These are phyloP conservation scores for Stromatinia cepivora DNA, from an alignment of 2,329 filamentous ascomycete genomes.

Conservation along the genomic window DNA sequence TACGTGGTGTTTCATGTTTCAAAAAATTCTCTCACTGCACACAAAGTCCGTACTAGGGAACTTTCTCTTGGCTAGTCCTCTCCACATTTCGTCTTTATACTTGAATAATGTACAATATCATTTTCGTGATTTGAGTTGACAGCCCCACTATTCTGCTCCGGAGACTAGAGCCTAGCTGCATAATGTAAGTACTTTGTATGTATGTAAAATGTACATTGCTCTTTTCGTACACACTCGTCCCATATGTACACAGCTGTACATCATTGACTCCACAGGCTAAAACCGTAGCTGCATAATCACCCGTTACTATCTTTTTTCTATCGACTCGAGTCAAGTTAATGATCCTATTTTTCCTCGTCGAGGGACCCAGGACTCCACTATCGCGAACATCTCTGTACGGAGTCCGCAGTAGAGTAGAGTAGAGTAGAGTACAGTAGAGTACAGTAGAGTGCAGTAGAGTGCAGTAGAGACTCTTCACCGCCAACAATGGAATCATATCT, in stretches of 20 bases:
- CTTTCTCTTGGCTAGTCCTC: not conserved
- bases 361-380: not conserved
- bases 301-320: not conserved
- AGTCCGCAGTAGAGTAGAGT: constrained; percentile 1
- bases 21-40: constrained; percentile 4
- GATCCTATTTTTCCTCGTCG: constrained; percentile 3
- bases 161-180: not conserved
- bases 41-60: not conserved
- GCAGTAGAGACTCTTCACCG: not conserved
- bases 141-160: not conserved
- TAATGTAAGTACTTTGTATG: constrained; percentile 2
- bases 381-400: constrained; percentile 1
- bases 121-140: not conserved
- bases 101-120: not conserved
- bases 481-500: constrained; percentile 2
- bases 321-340: not conserved
- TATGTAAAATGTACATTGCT: not conserved
- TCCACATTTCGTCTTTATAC: not conserved
- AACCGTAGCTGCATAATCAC: constrained; percentile 4
- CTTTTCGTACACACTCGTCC: not conserved
- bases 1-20: constrained; percentile 22
- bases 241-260: not conserved
- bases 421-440: too few species aligned
- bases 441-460: constrained; percentile 5
- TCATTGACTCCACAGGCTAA: not conserved